A percentile compares a stretch with the other conserved stretches of the same genome.
Evolutionary conservation across 192 early-diverging fungal genomes (phyloP).

Genomic region (Bifiguratus adelaidae): DNA sequence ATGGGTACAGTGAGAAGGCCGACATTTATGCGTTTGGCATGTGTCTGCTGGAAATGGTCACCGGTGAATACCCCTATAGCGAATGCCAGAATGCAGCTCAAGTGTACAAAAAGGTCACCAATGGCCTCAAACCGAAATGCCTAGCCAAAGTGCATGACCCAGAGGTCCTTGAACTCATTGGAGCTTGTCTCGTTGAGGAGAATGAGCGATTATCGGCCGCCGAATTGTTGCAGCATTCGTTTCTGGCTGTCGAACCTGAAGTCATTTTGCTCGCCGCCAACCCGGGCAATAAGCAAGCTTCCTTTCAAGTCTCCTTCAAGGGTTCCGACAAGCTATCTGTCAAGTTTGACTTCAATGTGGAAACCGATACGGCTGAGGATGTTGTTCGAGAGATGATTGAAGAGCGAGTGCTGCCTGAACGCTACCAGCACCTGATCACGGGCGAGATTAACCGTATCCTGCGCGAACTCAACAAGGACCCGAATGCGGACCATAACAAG

Average conservation of each 20-base stretch:
- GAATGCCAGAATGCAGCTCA: constrained; percentile 78
- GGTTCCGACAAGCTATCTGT: constrained; percentile 68
- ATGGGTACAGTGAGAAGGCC: constrained; percentile 73
- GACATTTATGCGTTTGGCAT: constrained; percentile 84
- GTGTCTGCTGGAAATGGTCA: constrained; percentile 77
- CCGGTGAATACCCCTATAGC: constrained; percentile 71
- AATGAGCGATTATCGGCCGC: constrained; percentile 54
- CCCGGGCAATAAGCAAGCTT: constrained; percentile 51
- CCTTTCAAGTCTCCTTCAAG: constrained; percentile 66
- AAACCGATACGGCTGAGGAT: constrained; percentile 68
- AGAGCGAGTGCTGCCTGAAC: constrained; percentile 60
- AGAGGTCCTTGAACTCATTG: constrained; percentile 56
- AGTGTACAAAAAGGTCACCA: constrained; percentile 66
- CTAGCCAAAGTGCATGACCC: constrained; percentile 45
- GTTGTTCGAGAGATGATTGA: constrained; percentile 78
- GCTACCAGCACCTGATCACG: constrained; percentile 63
- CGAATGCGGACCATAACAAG: constrained; percentile 45
- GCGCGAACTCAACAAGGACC: constrained; percentile 46
- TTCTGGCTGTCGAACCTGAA: constrained; percentile 66
- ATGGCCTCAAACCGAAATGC: constrained; percentile 66
- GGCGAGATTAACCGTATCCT: constrained; percentile 70
- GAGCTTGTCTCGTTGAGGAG: constrained; percentile 52
- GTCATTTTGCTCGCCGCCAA: constrained; percentile 50
- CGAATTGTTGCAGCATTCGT: constrained; percentile 63
- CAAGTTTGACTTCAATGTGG: constrained; percentile 70